phyloP scores from a whole-genome alignment of 805 yeast genomes.

The Wickerhamomyces subpelliculosus region DNA sequence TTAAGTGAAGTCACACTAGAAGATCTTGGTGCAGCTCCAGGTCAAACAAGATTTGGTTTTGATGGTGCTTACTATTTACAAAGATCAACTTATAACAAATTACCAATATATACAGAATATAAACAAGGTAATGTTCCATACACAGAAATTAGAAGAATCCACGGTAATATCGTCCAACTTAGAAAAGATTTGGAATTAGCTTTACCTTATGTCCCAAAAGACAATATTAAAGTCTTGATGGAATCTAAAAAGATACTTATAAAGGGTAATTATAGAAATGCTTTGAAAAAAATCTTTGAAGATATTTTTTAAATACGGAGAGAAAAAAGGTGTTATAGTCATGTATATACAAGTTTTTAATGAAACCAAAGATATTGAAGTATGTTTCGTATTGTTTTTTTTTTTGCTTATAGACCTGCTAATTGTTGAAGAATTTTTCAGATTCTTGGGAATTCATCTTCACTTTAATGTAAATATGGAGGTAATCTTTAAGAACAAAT shows the following conservation, averaged over 20 bases:
- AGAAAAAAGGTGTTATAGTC: not conserved
- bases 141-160: slow-evolving; percentile 67
- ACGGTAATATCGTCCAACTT: slow-evolving; percentile 61
- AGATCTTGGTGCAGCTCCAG: too few relatives aligned
- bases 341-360: slow-evolving; percentile 3
- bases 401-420: too few relatives aligned
- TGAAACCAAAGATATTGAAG: not conserved
- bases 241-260: slow-evolving; percentile 41
- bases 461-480: slow-evolving; percentile 14
- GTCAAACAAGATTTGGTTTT: slow-evolving; percentile 15
- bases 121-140: slow-evolving; percentile 54
- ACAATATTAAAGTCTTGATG: slow-evolving; percentile 39
- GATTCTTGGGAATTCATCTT: slow-evolving; percentile 1
- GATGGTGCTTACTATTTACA: slow-evolving; percentile 24
- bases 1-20: slow-evolving; percentile 9
- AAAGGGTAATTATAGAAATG: slow-evolving; percentile 18
- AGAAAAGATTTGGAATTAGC: slow-evolving; percentile 55
- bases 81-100: slow-evolving; percentile 56
- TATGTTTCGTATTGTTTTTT: too few relatives aligned
- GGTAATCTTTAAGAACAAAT: slow-evolving; percentile 2
- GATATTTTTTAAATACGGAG: slow-evolving; percentile 9
- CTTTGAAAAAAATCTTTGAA: slow-evolving; percentile 11
- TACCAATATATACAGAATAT: slow-evolving; percentile 75
- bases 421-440: not conserved
- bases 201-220: slow-evolving; percentile 41